phyloP scores from a whole-genome alignment of 2,329 filamentous ascomycete species.

The Thelonectria rubi region DNA sequence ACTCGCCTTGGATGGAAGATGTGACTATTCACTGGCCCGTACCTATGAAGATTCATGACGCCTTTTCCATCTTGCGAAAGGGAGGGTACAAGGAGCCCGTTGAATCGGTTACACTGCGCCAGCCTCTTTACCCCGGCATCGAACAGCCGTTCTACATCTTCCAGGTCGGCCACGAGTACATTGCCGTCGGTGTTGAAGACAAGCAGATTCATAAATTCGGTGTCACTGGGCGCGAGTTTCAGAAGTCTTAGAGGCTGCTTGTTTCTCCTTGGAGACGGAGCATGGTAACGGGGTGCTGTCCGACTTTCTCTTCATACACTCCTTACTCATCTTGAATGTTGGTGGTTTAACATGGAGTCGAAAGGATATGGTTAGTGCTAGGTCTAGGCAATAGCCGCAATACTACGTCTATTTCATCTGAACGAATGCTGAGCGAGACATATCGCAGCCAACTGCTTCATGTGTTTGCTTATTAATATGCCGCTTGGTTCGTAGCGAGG shows the following conservation, averaged over 20 bases:
- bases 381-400: too few relatives aligned
- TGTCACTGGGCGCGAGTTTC: background rate
- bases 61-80: slow-evolving; percentile 25
- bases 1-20: slow-evolving; percentile 17
- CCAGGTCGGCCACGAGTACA: slow-evolving; percentile 20
- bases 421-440: too few relatives aligned
- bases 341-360: too few relatives aligned
- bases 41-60: slow-evolving; percentile 13
- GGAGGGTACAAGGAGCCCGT: slow-evolving; percentile 22
- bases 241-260: background rate
- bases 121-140: slow-evolving; percentile 22
- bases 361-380: too few relatives aligned
- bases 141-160: slow-evolving; percentile 30
- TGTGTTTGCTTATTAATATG: too few relatives aligned
- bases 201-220: slow-evolving; percentile 26
- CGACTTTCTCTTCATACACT: too few relatives aligned
- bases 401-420: too few relatives aligned
- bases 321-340: too few relatives aligned
- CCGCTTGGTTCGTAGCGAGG: too few relatives aligned
- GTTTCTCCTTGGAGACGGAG: too few relatives aligned
- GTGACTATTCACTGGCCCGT: slow-evolving; percentile 20
- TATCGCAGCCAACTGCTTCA: too few relatives aligned
- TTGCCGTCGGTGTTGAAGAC: slow-evolving; percentile 24
- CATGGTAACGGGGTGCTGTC: too few relatives aligned
- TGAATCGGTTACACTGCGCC: slow-evolving; percentile 20